Evolutionary conservation across 1,284 basidiomycete species (phyloP).

Genomic region (Cutaneotrichosporon curvatum): DNA sequence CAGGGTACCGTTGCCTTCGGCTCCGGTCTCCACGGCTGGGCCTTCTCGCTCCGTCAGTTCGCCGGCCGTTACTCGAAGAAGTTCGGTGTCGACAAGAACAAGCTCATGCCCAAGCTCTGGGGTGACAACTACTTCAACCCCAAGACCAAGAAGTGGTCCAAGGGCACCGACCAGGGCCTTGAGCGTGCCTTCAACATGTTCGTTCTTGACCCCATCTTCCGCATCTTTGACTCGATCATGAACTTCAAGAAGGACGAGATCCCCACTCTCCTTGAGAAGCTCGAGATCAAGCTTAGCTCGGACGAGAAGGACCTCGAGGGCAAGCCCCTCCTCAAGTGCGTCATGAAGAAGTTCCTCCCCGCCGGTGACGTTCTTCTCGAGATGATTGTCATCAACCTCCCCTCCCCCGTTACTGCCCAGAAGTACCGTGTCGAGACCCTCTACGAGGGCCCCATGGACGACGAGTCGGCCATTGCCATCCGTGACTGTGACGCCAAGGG

Average conservation of each 20-base stretch:
- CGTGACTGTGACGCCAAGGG: slow-evolving; percentile 96
- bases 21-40: slow-evolving; percentile 99
- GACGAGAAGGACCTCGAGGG: slow-evolving; percentile 95
- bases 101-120: slow-evolving; percentile 98
- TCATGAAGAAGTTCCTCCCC: slow-evolving; percentile 99
- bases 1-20: slow-evolving; percentile 98
- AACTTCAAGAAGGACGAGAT: slow-evolving; percentile 98
- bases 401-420: slow-evolving; percentile 94
- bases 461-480: slow-evolving; percentile 97
- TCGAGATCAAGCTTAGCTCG: slow-evolving; percentile 81
- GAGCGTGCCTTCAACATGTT: slow-evolving; percentile 94
- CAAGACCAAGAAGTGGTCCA: slow-evolving; percentile 94
- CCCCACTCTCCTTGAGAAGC: slow-evolving; percentile 84
- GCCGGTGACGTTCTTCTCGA: slow-evolving; percentile 97
- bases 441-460: slow-evolving; percentile 99
- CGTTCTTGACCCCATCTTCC: slow-evolving; percentile 99
- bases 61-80: slow-evolving; percentile 93
- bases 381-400: slow-evolving; percentile 99
- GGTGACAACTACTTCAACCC: slow-evolving; percentile 99
- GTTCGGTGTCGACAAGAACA: slow-evolving; percentile 97
- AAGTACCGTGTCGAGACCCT: slow-evolving; percentile 98
- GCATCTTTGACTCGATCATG: slow-evolving; percentile 98
- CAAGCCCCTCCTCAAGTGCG: slow-evolving; percentile 91
- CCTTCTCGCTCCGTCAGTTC: slow-evolving; percentile 98
- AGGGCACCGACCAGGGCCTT: slow-evolving; percentile 73